Evolutionary conservation across 805 yeast species (phyloP).

Genomic region (Vanderwaltozyma yarrowii): DNA sequence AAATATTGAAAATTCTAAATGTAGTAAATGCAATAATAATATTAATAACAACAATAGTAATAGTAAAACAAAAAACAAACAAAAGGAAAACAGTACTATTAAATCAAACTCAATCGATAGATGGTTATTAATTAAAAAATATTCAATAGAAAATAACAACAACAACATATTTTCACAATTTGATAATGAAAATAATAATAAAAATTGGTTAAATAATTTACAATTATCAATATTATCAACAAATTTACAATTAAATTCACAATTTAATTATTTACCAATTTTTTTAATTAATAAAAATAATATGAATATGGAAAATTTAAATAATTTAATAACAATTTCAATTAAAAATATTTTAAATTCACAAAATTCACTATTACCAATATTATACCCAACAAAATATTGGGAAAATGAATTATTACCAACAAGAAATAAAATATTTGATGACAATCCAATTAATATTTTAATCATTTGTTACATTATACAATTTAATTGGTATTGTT

Average conservation of each 20-base stretch:
- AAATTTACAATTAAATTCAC: constrained; percentile 13
- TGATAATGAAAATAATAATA: neutral
- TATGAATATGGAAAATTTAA: constrained; percentile 5
- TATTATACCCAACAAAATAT: constrained; percentile 15
- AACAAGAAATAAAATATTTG: neutral
- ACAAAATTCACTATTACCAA: constrained; percentile 18
- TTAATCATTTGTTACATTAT: constrained; percentile 11
- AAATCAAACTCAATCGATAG: too few relatives aligned
- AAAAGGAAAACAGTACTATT: too few relatives aligned
- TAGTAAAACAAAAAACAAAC: too few relatives aligned
- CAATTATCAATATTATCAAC: constrained; percentile 6
- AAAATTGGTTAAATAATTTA: constrained; percentile 3
- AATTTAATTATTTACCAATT: constrained; percentile 11
- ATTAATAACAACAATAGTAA: too few relatives aligned
- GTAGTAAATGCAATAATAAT: too few relatives aligned
- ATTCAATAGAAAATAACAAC: too few relatives aligned
- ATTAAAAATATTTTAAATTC: constrained; percentile 9
- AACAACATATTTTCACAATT: constrained; percentile 1
- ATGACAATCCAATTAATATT: neutral
- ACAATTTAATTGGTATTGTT: constrained; percentile 24
- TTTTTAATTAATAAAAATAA: constrained; percentile 13
- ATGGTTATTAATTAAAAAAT: neutral
- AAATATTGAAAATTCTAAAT: too few relatives aligned
- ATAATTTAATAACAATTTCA: constrained; percentile 5
- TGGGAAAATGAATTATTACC: constrained; percentile 8